These are phyloP conservation scores for Podosphaera aphanis DNA, from an alignment of 2,329 filamentous ascomycete species.

Conservation along the genomic window DNA sequence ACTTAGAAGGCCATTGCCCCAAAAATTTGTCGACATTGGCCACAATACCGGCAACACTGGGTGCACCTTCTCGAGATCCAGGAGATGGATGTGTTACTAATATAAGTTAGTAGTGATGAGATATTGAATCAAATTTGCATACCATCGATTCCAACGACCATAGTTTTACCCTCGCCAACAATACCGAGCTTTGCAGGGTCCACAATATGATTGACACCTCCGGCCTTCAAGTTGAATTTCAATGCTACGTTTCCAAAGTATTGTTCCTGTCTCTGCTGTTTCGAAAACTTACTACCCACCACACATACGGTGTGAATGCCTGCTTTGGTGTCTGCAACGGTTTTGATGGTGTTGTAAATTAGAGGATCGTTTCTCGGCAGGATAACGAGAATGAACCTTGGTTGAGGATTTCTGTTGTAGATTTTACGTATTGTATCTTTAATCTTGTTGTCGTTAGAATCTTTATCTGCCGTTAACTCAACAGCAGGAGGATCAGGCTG, in stretches of 20 bases:
- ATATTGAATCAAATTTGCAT: neutral
- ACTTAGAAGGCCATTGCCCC: slow-evolving; percentile 50
- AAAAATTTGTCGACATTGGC: slow-evolving; percentile 44
- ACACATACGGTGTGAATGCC: slow-evolving; percentile 7
- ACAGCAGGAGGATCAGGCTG: slow-evolving; percentile 1
- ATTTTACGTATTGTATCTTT: neutral
- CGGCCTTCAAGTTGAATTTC: slow-evolving; percentile 60
- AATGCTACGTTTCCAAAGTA: slow-evolving; percentile 45
- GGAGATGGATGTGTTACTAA: slow-evolving; percentile 58
- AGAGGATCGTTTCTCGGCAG: slow-evolving; percentile 3
- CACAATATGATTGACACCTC: slow-evolving; percentile 45
- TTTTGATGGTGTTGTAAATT: slow-evolving; percentile 6
- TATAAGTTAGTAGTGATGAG: neutral
- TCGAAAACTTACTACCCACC: slow-evolving; percentile 3
- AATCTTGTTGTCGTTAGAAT: slow-evolving; percentile 1
- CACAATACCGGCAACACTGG: slow-evolving; percentile 59
- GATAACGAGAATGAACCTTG: slow-evolving; percentile 6
- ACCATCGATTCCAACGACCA: slow-evolving; percentile 48
- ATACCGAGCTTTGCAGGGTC: slow-evolving; percentile 28
- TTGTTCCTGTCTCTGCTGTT: slow-evolving; percentile 13
- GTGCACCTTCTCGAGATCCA: slow-evolving; percentile 29
- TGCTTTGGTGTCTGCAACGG: slow-evolving; percentile 3
- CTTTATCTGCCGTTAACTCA: neutral
- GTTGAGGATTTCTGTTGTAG: neutral
- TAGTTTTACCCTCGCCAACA: slow-evolving; percentile 29